Evolutionary conservation across 768 basidiomycete genomes (phyloP).

Genomic region (Macrolepiota albuminosa): DNA sequence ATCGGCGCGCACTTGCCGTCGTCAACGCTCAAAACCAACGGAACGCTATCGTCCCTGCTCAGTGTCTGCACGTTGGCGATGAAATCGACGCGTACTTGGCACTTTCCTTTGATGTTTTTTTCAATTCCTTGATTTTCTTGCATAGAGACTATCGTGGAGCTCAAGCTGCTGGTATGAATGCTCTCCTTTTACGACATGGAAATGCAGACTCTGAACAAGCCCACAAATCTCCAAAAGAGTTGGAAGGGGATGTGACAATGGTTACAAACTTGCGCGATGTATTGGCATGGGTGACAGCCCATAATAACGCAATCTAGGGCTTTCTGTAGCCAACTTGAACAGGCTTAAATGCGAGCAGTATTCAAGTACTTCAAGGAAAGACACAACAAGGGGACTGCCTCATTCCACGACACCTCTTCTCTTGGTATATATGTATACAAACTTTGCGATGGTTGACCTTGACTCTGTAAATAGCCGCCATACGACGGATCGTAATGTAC

Average conservation of each 20-base stretch:
- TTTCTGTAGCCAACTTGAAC: not conserved
- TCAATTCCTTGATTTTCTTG: not conserved
- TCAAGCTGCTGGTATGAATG: slow-evolving; percentile 17
- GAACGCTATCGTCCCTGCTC: slow-evolving; percentile 25
- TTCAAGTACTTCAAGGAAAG: not conserved
- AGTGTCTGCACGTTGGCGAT: slow-evolving; percentile 73
- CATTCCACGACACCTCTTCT: not conserved
- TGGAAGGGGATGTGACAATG: not conserved
- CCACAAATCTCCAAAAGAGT: slow-evolving; percentile 5
- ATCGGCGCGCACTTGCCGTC: slow-evolving; percentile 37
- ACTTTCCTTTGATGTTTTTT: not conserved
- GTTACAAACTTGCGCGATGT: slow-evolving; percentile 12
- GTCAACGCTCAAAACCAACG: slow-evolving; percentile 18
- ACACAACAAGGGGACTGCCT: not conserved
- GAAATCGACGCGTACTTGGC: slow-evolving; percentile 55
- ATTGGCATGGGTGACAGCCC: slow-evolving; percentile 12
- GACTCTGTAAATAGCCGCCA: not conserved
- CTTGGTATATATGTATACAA: not conserved
- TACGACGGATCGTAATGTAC: slow-evolving; percentile 1
- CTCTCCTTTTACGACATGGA: slow-evolving; percentile 14
- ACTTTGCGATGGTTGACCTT: not conserved
- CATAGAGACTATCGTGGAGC: slow-evolving; percentile 18
- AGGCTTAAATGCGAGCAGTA: not conserved
- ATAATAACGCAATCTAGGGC: slow-evolving; percentile 1
- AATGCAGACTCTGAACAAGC: slow-evolving; percentile 11